phyloP scores from a whole-genome alignment of 305 asterid genomes.

The Petunia hybrid region DNA sequence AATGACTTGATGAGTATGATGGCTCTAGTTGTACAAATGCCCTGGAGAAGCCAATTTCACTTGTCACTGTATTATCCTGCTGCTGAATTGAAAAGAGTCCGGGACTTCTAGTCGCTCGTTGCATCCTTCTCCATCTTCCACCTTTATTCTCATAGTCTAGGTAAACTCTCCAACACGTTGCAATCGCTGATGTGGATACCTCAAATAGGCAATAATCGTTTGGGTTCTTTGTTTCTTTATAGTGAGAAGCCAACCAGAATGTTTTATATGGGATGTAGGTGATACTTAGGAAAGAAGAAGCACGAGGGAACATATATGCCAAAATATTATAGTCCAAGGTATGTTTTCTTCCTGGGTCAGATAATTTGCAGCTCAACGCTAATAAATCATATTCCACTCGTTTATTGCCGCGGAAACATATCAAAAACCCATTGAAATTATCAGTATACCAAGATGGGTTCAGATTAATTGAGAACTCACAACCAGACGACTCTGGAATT shows the following conservation, averaged over 20 bases:
- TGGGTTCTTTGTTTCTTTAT: not conserved
- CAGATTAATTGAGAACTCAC: not conserved
- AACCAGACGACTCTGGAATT: not conserved
- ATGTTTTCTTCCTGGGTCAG: not conserved
- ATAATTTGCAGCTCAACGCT: not conserved
- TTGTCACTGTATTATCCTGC: not conserved
- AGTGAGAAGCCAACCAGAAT: not conserved
- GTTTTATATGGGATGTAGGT: slow-evolving; percentile 6
- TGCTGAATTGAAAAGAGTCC: not conserved
- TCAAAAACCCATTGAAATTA: slow-evolving; percentile 1
- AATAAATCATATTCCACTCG: not conserved
- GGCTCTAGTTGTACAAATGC: not conserved
- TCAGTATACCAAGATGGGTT: not conserved
- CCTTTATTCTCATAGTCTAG: slow-evolving; percentile 11
- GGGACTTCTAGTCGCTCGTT: not conserved
- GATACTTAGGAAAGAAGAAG: not conserved
- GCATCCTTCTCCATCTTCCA: not conserved
- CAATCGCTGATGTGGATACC: not conserved
- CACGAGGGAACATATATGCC: not conserved
- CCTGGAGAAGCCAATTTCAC: not conserved
- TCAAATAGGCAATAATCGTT: slow-evolving; percentile 18
- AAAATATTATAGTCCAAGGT: not conserved
- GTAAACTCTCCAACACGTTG: not conserved
- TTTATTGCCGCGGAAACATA: not conserved
- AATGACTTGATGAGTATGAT: not conserved